A percentile compares a stretch with the other conserved stretches of the same genome.
Conservation (phyloP, 2,329 filamentous ascomycete species). For the Thermoascus crustaceus region DNA sequence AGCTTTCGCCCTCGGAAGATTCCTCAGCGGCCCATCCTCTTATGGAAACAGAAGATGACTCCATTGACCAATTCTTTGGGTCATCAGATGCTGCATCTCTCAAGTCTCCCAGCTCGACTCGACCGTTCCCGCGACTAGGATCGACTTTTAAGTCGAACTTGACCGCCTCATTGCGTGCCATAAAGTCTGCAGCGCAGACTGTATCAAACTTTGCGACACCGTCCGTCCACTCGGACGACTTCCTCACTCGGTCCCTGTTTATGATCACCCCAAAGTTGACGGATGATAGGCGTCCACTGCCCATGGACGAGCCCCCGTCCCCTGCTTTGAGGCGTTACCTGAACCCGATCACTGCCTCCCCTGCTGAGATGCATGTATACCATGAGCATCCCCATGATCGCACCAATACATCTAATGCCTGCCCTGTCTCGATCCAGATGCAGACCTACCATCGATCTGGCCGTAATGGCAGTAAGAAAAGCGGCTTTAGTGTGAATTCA, state of each 20-base stretch:
- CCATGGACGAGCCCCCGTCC: slow-evolving; percentile 46
- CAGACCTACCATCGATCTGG: slow-evolving; percentile 47
- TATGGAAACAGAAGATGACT: slow-evolving; percentile 30
- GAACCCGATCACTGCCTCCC: slow-evolving; percentile 46
- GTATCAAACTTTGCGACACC: slow-evolving; percentile 51
- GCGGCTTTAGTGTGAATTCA: slow-evolving; percentile 30
- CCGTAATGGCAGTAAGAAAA: slow-evolving; percentile 19
- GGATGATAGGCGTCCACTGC: slow-evolving; percentile 52
- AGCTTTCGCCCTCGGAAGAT: slow-evolving; percentile 46
- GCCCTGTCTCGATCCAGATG: slow-evolving; percentile 53
- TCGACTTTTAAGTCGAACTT: slow-evolving; percentile 55
- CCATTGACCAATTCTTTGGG: slow-evolving; percentile 8
- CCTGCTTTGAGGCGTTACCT: slow-evolving; percentile 53
- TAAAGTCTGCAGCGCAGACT: slow-evolving; percentile 53
- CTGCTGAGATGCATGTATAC: slow-evolving; percentile 39
- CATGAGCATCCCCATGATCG: slow-evolving; percentile 31
- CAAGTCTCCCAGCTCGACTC: slow-evolving; percentile 19
- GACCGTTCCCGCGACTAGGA: slow-evolving; percentile 34
- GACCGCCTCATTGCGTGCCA: slow-evolving; percentile 53
- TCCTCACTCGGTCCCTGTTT: slow-evolving; percentile 51
- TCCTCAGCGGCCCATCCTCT: slow-evolving; percentile 52
- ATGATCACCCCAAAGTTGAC: slow-evolving; percentile 50
- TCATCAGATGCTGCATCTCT: slow-evolving; percentile 6
- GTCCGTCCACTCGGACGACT: slow-evolving; percentile 48
- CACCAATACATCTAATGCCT: slow-evolving; percentile 21